Conservation (phyloP, 495 filamentous ascomycete genomes). For the Cudoniella acicularis region DNA sequence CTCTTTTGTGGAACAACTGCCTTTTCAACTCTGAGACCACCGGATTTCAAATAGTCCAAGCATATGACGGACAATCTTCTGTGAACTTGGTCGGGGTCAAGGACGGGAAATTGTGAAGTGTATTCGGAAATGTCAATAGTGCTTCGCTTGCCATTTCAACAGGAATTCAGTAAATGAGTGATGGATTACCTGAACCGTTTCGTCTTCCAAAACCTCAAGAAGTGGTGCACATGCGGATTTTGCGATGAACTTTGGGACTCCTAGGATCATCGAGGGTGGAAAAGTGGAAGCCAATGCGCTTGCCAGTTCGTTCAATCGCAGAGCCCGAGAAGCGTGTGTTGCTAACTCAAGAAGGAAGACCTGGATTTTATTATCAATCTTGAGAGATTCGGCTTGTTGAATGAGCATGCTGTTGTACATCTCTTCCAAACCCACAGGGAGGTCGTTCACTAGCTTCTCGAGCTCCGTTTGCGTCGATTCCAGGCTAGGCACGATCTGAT, state of each 20-base stretch:
- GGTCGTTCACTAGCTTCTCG: neutral
- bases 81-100: constrained; percentile 4
- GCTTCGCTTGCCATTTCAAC: neutral
- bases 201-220: constrained; percentile 46
- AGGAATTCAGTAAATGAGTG: constrained; percentile 53
- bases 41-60: constrained; percentile 5
- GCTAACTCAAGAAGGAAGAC: constrained; percentile 9
- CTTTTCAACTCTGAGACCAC: neutral
- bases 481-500: constrained; percentile 23
- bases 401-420: constrained; percentile 45
- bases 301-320: constrained; percentile 48
- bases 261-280: neutral
- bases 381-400: constrained; percentile 37
- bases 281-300: constrained; percentile 21
- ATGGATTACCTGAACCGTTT: constrained; percentile 47
- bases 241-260: constrained; percentile 15
- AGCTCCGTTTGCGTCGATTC: neutral
- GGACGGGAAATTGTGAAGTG: constrained; percentile 10
- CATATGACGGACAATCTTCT: constrained; percentile 1
- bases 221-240: constrained; percentile 42
- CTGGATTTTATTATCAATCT: constrained; percentile 7
- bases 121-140: neutral
- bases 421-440: constrained; percentile 36
- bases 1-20: neutral
- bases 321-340: constrained; percentile 45